Conservation (phyloP, 108 stramenopile species). For the Seminavis robusta region DNA sequence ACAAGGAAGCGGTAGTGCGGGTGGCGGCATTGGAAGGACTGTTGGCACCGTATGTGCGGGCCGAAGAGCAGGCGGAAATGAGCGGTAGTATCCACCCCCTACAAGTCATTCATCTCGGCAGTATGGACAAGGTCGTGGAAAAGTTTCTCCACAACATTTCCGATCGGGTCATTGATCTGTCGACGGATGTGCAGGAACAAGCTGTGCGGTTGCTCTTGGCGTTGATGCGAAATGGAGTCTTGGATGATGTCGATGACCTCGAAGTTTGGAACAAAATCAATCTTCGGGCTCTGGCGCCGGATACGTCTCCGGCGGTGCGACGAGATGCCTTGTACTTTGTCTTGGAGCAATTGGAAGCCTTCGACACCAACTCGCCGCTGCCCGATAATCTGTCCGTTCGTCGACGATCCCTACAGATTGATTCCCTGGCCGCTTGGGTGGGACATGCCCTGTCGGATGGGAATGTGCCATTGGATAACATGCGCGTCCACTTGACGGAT, state of each 20-base stretch:
- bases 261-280: conserved; percentile 77
- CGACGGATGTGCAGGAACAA: conserved; percentile 64
- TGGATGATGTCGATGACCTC: conserved; percentile 81
- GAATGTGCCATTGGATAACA: conserved; percentile 55
- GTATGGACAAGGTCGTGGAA: conserved; percentile 57
- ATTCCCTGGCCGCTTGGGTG: conserved; percentile 61
- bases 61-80: conserved; percentile 24
- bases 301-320: conserved; percentile 55
- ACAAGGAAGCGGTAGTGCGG: conserved; percentile 65
- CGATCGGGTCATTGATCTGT: conserved; percentile 56
- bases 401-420: conserved; percentile 34
- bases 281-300: conserved; percentile 51
- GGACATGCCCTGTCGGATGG: conserved; percentile 62
- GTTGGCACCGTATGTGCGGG: conserved; percentile 50
- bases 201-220: conserved; percentile 64
- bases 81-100: conserved; percentile 13
- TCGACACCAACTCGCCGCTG: conserved; percentile 45
- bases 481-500: conserved; percentile 59
- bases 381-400: neutral
- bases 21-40: conserved; percentile 61
- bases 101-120: conserved; percentile 40
- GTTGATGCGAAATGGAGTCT: conserved; percentile 58
- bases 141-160: conserved; percentile 71
- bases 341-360: conserved; percentile 82
- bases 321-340: conserved; percentile 75